Evolutionary conservation across 495 filamentous ascomycete species (phyloP).

Genomic region (Chaetomium tenue): DNA sequence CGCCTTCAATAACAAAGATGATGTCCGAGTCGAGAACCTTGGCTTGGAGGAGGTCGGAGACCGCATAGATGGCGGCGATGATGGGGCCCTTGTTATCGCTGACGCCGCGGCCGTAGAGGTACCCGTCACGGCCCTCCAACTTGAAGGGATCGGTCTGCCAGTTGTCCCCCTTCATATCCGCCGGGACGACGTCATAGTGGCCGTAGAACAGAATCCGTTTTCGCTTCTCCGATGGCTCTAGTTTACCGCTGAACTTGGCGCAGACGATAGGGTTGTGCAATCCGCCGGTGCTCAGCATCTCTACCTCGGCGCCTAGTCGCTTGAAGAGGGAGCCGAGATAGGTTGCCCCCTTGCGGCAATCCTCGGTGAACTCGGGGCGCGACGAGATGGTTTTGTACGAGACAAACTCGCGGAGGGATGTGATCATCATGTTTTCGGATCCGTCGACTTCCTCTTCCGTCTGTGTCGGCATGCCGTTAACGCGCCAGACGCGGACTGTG

Average conservation of each 20-base stretch:
- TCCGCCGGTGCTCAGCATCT: slow-evolving; percentile 72
- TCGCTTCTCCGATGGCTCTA: slow-evolving; percentile 51
- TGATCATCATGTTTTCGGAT: slow-evolving; percentile 72
- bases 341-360: slow-evolving; percentile 88
- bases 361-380: slow-evolving; percentile 74
- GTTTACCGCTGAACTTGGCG: slow-evolving; percentile 78
- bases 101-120: slow-evolving; percentile 93
- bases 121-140: slow-evolving; percentile 81
- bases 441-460: slow-evolving; percentile 33
- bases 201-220: slow-evolving; percentile 96
- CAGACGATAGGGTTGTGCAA: slow-evolving; percentile 82
- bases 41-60: slow-evolving; percentile 76
- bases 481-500: slow-evolving; percentile 82
- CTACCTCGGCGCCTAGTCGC: slow-evolving; percentile 81
- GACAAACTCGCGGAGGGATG: slow-evolving; percentile 77
- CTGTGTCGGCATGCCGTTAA: slow-evolving; percentile 56
- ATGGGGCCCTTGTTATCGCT: slow-evolving; percentile 97
- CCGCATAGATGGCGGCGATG: slow-evolving; percentile 87
- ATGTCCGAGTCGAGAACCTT: slow-evolving; percentile 81
- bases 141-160: slow-evolving; percentile 88
- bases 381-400: slow-evolving; percentile 89
- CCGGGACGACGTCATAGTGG: slow-evolving; percentile 97
- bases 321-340: slow-evolving; percentile 87
- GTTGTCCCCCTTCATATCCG: slow-evolving; percentile 70
- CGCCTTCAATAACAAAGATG: slow-evolving; percentile 91